phyloP scores from a whole-genome alignment of 352 stramenopile genomes.

The Phytophthora sojae region DNA sequence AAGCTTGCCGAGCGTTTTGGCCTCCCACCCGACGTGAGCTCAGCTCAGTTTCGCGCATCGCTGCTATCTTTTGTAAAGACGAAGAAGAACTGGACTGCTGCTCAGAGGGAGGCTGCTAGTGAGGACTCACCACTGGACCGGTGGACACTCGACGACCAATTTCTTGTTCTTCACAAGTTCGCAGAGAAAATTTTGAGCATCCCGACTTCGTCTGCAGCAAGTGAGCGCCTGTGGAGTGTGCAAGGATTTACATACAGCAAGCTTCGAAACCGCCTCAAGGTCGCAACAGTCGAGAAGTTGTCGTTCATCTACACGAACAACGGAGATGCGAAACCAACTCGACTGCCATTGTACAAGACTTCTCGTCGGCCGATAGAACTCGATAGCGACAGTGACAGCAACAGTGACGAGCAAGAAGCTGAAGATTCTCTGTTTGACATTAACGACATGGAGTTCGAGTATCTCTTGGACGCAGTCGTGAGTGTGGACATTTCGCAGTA shows the following conservation, averaged over 20 bases:
- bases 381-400: too few species aligned
- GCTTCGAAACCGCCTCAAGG: constrained; percentile 5
- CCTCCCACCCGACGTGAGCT: background rate
- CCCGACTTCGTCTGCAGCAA: constrained; percentile 6
- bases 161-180: background rate
- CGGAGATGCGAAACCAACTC: background rate
- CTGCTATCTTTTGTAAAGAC: background rate
- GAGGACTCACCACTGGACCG: background rate
- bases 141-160: background rate
- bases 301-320: constrained; percentile 8
- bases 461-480: too few species aligned
- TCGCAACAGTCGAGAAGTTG: constrained; percentile 2
- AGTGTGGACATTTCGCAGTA: too few species aligned
- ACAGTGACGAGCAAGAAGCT: too few species aligned
- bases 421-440: too few species aligned
- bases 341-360: too few species aligned
- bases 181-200: constrained; percentile 6
- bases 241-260: constrained; percentile 11
- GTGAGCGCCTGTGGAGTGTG: constrained; percentile 13
- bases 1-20: background rate
- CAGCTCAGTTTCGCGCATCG: background rate
- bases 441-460: too few species aligned
- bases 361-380: too few species aligned
- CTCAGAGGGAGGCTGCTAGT: background rate
- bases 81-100: constrained; percentile 1